Evolutionary conservation across 768 basidiomycete genomes (phyloP).

Genomic region (Pleurotus pulmonarius): DNA sequence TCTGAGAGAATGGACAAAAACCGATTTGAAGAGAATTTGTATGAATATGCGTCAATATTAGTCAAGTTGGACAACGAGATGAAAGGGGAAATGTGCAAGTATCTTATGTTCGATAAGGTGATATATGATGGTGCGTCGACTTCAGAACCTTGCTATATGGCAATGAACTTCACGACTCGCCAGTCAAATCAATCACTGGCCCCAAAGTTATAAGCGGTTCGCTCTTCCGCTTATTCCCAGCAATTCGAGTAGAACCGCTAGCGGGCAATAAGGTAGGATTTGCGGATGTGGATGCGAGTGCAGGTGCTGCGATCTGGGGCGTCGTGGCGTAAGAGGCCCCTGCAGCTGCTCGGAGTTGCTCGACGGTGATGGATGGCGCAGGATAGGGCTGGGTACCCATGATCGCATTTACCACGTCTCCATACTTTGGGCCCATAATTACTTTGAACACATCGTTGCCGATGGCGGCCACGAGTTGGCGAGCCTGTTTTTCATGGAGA

Average conservation of each 20-base stretch:
- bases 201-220: slow-evolving; percentile 9
- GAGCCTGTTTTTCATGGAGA: slow-evolving; percentile 18
- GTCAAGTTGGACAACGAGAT: neutral
- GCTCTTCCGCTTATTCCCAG: slow-evolving; percentile 19
- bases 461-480: slow-evolving; percentile 21
- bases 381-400: slow-evolving; percentile 15
- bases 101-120: neutral
- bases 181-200: slow-evolving; percentile 21
- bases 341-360: too few species aligned
- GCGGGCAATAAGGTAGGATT: neutral
- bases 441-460: slow-evolving; percentile 22
- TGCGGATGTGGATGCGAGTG: slow-evolving; percentile 12
- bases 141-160: neutral
- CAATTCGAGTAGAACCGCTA: neutral
- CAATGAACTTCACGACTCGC: slow-evolving; percentile 9
- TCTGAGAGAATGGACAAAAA: too few species aligned
- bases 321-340: slow-evolving; percentile 10
- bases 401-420: slow-evolving; percentile 25
- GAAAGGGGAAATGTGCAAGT: neutral
- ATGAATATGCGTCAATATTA: neutral
- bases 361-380: too few species aligned
- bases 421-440: slow-evolving; percentile 27
- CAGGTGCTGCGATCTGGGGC: slow-evolving; percentile 13
- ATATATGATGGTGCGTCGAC: neutral
- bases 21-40: neutral